Evolutionary conservation across 2,329 filamentous ascomycete species (phyloP).

Genomic region (Lecanicillium sp.): DNA sequence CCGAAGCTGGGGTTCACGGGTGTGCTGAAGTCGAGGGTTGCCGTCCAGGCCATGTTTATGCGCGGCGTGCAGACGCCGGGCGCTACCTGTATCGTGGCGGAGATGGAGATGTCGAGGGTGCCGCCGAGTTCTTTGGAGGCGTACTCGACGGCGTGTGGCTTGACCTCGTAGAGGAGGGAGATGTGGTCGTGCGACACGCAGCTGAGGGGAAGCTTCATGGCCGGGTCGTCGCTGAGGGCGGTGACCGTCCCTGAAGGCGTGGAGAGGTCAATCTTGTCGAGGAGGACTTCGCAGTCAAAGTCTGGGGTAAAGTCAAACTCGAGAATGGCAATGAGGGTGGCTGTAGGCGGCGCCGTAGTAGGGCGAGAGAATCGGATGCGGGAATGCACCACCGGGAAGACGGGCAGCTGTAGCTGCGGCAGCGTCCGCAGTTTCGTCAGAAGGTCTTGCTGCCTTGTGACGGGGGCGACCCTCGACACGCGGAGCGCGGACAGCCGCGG

Average conservation of each 20-base stretch:
- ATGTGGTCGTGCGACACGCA: constrained; percentile 69
- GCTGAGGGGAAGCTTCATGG: constrained; percentile 44
- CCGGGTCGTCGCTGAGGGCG: constrained; percentile 44
- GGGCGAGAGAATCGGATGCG: constrained; percentile 65
- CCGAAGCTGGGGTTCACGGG: constrained; percentile 58
- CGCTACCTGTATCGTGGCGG: constrained; percentile 48
- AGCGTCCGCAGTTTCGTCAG: constrained; percentile 58
- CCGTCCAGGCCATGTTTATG: constrained; percentile 61
- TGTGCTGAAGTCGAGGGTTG: constrained; percentile 60
- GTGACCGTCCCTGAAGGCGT: constrained; percentile 52
- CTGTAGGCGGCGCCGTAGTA: constrained; percentile 47
- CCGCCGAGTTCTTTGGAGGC: constrained; percentile 38
- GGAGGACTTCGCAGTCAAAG: constrained; percentile 56
- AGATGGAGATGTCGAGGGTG: constrained; percentile 52
- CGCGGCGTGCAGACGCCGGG: constrained; percentile 51
- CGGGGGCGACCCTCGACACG: constrained; percentile 66
- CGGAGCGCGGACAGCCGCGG: constrained; percentile 66
- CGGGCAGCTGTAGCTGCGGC: constrained; percentile 53
- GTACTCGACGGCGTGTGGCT: constrained; percentile 38
- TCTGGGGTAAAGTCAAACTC: constrained; percentile 68
- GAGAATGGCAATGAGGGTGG: constrained; percentile 60
- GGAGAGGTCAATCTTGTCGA: constrained; percentile 51
- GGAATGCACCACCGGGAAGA: constrained; percentile 64
- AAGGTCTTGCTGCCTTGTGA: constrained; percentile 53
- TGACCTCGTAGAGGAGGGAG: constrained; percentile 15